phyloP scores from a whole-genome alignment of 768 basidiomycete species.

The Termitomyces heimii region DNA sequence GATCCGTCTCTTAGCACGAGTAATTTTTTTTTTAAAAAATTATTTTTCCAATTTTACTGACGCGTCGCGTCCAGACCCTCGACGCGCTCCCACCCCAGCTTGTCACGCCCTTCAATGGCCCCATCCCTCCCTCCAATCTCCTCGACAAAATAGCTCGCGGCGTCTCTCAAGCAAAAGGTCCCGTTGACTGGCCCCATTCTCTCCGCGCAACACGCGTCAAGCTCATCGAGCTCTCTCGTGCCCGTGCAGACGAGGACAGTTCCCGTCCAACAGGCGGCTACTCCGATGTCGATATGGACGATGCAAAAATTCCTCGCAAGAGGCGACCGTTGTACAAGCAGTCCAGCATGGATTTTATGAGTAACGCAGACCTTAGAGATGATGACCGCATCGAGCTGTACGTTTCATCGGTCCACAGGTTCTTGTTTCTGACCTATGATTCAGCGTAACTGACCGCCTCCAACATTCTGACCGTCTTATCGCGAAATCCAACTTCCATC shows the following conservation, averaged over 20 bases:
- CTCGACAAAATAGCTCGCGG: slow-evolving; percentile 84
- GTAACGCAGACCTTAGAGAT: slow-evolving; percentile 41
- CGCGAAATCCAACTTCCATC: slow-evolving; percentile 46
- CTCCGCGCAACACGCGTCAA: slow-evolving; percentile 77
- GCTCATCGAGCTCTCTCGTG: slow-evolving; percentile 72
- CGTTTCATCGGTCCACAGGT: slow-evolving; percentile 18
- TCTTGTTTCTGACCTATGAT: slow-evolving; percentile 8
- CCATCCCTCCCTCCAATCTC: slow-evolving; percentile 78
- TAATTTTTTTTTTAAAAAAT: slow-evolving; percentile 31
- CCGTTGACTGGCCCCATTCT: slow-evolving; percentile 79
- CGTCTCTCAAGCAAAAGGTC: slow-evolving; percentile 68
- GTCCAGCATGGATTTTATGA: slow-evolving; percentile 86
- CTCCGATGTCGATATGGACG: slow-evolving; percentile 32
- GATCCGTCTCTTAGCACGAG: slow-evolving; percentile 58
- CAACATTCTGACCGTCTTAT: slow-evolving; percentile 58
- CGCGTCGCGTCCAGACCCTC: slow-evolving; percentile 49
- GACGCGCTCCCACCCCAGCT: slow-evolving; percentile 80
- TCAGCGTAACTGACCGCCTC: slow-evolving; percentile 60
- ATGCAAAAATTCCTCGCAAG: slow-evolving; percentile 19
- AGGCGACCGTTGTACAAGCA: slow-evolving; percentile 67
- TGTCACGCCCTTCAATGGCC: slow-evolving; percentile 83
- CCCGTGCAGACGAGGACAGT: slow-evolving; percentile 51
- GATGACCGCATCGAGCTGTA: slow-evolving; percentile 60
- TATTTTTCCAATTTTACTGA: slow-evolving; percentile 5
- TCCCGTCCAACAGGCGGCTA: slow-evolving; percentile 41